These are phyloP conservation scores for Pestalotiopsis sp. DNA, from an alignment of 2,329 filamentous ascomycete genomes.

Conservation along the genomic window DNA sequence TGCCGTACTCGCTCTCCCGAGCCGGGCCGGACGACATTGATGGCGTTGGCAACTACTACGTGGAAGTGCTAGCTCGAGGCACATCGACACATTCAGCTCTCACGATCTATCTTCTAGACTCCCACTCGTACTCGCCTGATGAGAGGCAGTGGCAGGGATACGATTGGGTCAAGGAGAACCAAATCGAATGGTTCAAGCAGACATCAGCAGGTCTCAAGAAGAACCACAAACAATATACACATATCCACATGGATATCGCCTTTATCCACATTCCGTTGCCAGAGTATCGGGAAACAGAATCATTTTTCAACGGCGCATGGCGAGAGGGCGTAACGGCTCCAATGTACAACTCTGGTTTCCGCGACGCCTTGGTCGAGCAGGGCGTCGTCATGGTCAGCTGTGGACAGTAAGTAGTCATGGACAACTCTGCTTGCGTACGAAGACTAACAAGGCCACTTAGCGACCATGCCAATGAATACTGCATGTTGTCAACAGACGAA, in stretches of 20 bases:
- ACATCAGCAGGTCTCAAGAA: slow-evolving; percentile 75
- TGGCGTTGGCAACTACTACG: slow-evolving; percentile 91
- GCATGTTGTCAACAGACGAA: slow-evolving; percentile 65
- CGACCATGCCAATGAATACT: slow-evolving; percentile 98
- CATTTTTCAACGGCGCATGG: slow-evolving; percentile 70
- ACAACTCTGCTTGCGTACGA: slow-evolving; percentile 12
- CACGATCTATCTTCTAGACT: slow-evolving; percentile 93
- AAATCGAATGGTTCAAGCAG: slow-evolving; percentile 91
- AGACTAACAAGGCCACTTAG: slow-evolving; percentile 36
- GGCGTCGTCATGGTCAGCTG: slow-evolving; percentile 86
- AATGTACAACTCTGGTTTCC: slow-evolving; percentile 88
- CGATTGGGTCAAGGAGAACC: slow-evolving; percentile 93
- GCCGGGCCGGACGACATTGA: slow-evolving; percentile 83
- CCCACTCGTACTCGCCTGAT: slow-evolving; percentile 88
- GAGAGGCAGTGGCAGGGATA: slow-evolving; percentile 89
- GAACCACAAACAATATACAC: slow-evolving; percentile 80
- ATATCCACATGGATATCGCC: slow-evolving; percentile 91
- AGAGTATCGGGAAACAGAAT: slow-evolving; percentile 71
- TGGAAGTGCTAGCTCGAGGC: slow-evolving; percentile 84
- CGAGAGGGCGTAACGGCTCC: slow-evolving; percentile 86
- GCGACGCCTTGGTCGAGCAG: slow-evolving; percentile 83
- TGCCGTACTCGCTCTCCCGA: slow-evolving; percentile 87
- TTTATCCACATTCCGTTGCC: slow-evolving; percentile 98
- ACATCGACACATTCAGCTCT: slow-evolving; percentile 83
- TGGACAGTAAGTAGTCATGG: slow-evolving; percentile 69